phyloP scores from a whole-genome alignment of 192 early-diverging fungal genomes.

The Chytriomyces sp. region DNA sequence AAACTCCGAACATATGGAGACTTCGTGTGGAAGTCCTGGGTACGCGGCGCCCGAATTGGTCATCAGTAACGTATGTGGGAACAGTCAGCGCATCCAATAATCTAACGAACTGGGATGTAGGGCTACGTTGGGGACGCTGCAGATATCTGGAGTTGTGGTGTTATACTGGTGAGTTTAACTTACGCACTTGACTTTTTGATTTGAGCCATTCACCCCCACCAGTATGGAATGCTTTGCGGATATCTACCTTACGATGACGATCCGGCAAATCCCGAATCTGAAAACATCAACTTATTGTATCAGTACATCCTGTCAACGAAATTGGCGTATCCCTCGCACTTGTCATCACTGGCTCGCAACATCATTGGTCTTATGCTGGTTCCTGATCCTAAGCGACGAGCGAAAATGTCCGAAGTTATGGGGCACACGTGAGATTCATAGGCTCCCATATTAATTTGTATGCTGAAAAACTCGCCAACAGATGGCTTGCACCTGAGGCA shows the following conservation, averaged over 20 bases:
- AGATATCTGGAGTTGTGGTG: constrained; percentile 96
- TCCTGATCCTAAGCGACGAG: constrained; percentile 53
- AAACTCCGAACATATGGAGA: constrained; percentile 79
- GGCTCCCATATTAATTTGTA: not conserved
- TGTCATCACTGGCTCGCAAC: constrained; percentile 43
- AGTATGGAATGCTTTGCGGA: constrained; percentile 66
- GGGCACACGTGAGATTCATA: constrained; percentile 53
- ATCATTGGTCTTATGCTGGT: constrained; percentile 56
- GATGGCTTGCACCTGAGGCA: constrained; percentile 41
- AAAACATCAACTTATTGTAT: constrained; percentile 64
- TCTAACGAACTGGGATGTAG: constrained; percentile 20
- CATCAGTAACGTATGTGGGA: constrained; percentile 37
- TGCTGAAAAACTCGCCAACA: constrained; percentile 22
- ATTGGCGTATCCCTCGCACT: constrained; percentile 56
- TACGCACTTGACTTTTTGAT: not conserved
- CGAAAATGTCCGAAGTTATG: constrained; percentile 65
- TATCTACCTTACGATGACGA: constrained; percentile 67
- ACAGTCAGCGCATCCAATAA: not conserved
- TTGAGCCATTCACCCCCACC: not conserved
- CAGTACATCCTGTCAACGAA: constrained; percentile 63
- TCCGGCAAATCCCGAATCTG: constrained; percentile 58
- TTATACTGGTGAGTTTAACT: constrained; percentile 62
- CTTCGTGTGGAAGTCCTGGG: constrained; percentile 48
- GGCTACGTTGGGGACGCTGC: constrained; percentile 88
- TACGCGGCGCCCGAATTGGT: constrained; percentile 55